Evolutionary conservation across 345 rosid genomes (phyloP).

Genomic region (Bruguiera gymnorhiza): DNA sequence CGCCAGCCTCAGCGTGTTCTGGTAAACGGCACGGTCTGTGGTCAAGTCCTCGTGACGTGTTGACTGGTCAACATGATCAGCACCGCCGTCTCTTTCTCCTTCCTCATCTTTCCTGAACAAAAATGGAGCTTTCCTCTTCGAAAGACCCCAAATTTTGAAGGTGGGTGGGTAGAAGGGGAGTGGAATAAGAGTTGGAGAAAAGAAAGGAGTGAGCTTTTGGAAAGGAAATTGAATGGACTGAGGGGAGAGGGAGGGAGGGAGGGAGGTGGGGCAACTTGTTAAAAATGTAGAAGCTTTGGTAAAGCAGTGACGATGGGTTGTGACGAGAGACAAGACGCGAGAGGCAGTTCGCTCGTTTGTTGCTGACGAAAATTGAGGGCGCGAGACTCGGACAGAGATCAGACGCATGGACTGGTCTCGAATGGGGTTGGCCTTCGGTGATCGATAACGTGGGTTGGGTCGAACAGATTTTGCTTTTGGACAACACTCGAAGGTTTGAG

Average conservation of each 20-base stretch:
- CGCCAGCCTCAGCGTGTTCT: conserved; percentile 71
- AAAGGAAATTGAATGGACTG: neutral
- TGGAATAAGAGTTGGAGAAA: neutral
- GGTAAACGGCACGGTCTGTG: conserved; percentile 47
- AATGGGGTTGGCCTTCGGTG: too few species aligned
- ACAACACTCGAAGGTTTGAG: too few species aligned
- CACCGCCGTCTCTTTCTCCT: conserved; percentile 2
- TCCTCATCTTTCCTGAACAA: conserved; percentile 24
- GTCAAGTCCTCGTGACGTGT: conserved; percentile 48
- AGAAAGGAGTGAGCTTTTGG: neutral
- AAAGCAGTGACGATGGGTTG: too few species aligned
- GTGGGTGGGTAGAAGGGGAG: conserved; percentile 24
- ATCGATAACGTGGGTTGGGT: too few species aligned
- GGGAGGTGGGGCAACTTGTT: neutral
- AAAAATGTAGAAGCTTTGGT: neutral
- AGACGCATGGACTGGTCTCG: too few species aligned
- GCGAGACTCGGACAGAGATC: too few species aligned
- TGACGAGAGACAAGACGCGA: too few species aligned
- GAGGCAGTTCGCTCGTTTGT: too few species aligned
- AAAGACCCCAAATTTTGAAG: conserved; percentile 30
- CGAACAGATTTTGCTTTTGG: too few species aligned
- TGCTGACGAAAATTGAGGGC: too few species aligned
- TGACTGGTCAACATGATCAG: neutral
- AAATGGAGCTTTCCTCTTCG: conserved; percentile 35
- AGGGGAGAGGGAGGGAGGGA: neutral